phyloP scores from a whole-genome alignment of 257 asterid genomes.

The Nicotiana tomentosiformis region DNA sequence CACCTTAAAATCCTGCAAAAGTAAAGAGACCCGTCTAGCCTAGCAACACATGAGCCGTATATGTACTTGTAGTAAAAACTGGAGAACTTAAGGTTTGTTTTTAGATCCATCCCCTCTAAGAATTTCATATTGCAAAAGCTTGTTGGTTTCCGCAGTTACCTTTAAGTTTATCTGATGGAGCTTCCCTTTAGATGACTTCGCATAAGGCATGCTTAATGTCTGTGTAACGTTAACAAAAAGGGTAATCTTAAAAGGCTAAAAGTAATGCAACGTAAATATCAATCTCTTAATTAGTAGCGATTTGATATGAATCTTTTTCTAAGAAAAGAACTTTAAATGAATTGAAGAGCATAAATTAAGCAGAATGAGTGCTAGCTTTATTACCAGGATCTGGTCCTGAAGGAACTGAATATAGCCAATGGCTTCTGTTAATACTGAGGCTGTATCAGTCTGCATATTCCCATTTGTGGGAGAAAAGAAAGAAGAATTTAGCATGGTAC shows the following conservation, averaged over 20 bases:
- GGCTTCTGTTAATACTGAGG: slow-evolving; percentile 35
- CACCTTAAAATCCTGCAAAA: not conserved
- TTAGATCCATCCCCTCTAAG: no score
- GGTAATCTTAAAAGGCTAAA: not conserved
- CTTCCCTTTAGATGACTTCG: slow-evolving; percentile 15
- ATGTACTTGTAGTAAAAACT: no score
- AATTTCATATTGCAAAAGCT: no score
- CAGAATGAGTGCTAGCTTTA: not conserved
- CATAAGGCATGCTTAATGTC: slow-evolving; percentile 22
- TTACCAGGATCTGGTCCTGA: slow-evolving; percentile 28
- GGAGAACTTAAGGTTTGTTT: not conserved
- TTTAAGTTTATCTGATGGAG: not conserved
- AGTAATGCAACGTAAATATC: not conserved
- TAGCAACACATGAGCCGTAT: not conserved
- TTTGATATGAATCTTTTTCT: not conserved
- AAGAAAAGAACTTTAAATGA: not conserved
- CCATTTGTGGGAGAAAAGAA: not conserved
- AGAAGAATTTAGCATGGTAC: slow-evolving; percentile 10
- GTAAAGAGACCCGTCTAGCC: not conserved
- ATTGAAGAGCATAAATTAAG: not conserved
- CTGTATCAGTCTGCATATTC: slow-evolving; percentile 33
- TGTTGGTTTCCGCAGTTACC: slow-evolving; percentile 4
- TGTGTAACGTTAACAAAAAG: not conserved
- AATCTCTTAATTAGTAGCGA: not conserved
- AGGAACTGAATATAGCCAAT: slow-evolving; percentile 35